phyloP scores from a whole-genome alignment of 1,139 yeast species.

The Geotrichum histeridarum region DNA sequence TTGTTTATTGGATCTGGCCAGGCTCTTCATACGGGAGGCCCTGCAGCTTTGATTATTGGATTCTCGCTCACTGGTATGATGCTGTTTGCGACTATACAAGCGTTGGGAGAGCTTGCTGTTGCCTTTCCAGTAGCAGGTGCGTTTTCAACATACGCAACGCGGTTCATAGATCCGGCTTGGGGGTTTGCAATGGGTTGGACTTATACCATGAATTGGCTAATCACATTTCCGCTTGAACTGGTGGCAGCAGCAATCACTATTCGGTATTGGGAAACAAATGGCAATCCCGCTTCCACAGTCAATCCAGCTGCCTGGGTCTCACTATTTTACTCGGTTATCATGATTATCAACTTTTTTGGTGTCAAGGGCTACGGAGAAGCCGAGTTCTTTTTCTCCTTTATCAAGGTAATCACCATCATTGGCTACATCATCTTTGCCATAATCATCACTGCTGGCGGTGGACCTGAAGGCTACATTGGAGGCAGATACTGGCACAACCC shows the following conservation, averaged over 20 bases:
- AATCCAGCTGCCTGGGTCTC: slow-evolving; percentile 65
- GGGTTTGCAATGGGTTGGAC: slow-evolving; percentile 85
- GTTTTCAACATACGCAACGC: slow-evolving; percentile 63
- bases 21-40: slow-evolving; percentile 68
- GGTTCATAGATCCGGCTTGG: slow-evolving; percentile 69
- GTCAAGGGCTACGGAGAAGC: slow-evolving; percentile 70
- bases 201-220: slow-evolving; percentile 70
- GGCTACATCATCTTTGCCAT: slow-evolving; percentile 64
- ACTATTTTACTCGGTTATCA: slow-evolving; percentile 54
- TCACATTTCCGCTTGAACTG: slow-evolving; percentile 67
- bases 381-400: slow-evolving; percentile 53
- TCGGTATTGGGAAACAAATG: slow-evolving; percentile 46
- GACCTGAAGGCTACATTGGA: slow-evolving; percentile 57
- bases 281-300: slow-evolving; percentile 30
- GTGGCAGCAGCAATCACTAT: slow-evolving; percentile 73
- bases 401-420: slow-evolving; percentile 55
- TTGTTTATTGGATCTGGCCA: slow-evolving; percentile 70
- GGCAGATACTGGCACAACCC: slow-evolving; percentile 57
- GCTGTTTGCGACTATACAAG: slow-evolving; percentile 67
- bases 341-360: slow-evolving; percentile 57
- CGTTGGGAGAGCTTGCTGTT: slow-evolving; percentile 82
- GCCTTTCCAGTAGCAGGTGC: slow-evolving; percentile 78
- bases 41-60: slow-evolving; percentile 71
- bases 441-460: slow-evolving; percentile 63
- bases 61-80: slow-evolving; percentile 64